Evolutionary conservation across 352 stramenopile species (phyloP), one percentile per base, ranked within the genome.

Genomic region (Phytophthora hibernalis): DNA sequence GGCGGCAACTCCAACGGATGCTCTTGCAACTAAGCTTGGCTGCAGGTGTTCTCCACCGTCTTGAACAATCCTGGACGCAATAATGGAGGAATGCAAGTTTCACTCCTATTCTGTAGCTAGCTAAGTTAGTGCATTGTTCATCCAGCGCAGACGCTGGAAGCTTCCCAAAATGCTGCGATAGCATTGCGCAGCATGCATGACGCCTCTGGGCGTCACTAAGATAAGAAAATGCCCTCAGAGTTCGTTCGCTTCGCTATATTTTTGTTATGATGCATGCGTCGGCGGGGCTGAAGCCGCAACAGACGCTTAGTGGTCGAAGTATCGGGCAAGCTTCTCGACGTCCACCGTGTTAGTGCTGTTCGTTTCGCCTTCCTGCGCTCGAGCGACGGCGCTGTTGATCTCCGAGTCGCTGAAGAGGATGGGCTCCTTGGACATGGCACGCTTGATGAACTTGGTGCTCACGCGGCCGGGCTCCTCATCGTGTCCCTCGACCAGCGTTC

Each of bases 371-470:
- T 87, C 74, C 53, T 85, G 74, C n/a, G 75, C 78, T 21, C 79
- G 76, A 11, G 70, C 50, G 21, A 95, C 65, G 15, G 82, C 83
- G 30, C 72, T 78, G 49, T 84, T 67, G 38, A 90, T 89, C 68
- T 95, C 86, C 16, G 76, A 72, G 21, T 83, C 74, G 54, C 84
- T 95, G 67, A 95, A 95, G 11, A 95, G 83, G 68, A 92, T 68
- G 28, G 86, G 83, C 69, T 95, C 86, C 42, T 90, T 80, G 31
- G 72, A 50, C 84, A 95, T 91, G 31, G 84, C 82, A 21, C 68
- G 76, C 49, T 81, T 80, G 22, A 95, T 73, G 64, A 75, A 90
- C 64, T 87, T 83, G 31, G 72, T 68, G 44, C 75, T 89, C 42
- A 93, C 79, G 30, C 56, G 52, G 3, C 74, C 71, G n/a, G 60